Conservation (phyloP, 139 green algal species). For the Desmodesmus armatus region DNA sequence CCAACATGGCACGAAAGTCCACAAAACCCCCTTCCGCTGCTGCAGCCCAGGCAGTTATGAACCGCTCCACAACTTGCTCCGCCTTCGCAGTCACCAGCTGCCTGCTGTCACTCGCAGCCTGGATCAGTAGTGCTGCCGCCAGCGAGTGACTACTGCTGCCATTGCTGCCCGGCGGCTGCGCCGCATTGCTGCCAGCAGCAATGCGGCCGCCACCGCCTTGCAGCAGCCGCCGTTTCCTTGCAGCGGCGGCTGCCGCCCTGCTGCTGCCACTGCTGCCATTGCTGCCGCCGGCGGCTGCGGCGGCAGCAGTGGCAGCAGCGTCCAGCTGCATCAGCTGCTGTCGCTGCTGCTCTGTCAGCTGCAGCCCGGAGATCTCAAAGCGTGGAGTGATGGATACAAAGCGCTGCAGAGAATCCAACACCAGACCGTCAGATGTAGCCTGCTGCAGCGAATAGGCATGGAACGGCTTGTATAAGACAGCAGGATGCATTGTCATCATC, state of each 20-base stretch:
- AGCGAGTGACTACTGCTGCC: constrained; percentile 10
- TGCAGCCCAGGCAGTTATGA: constrained; percentile 32
- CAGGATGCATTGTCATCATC: background rate
- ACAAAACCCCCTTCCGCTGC: constrained; percentile 36
- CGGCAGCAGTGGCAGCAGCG: too few species aligned
- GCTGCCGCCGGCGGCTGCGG: too few species aligned
- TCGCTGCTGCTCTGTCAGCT: constrained; percentile 18
- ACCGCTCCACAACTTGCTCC: constrained; percentile 42
- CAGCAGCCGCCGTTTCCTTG: background rate
- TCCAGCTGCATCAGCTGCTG: constrained; percentile 12
- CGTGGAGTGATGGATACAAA: constrained; percentile 52
- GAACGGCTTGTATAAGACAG: constrained; percentile 45
- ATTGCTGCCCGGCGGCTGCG: background rate
- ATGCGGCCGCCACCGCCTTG: background rate
- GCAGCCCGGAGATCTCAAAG: constrained; percentile 44
- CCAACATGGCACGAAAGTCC: constrained; percentile 54
- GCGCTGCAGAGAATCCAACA: constrained; percentile 52
- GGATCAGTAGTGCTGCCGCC: constrained; percentile 49
- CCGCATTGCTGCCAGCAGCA: background rate
- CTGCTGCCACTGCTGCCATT: background rate
- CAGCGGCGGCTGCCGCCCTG: background rate
- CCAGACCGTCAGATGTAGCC: constrained; percentile 50
- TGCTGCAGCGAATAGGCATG: constrained; percentile 53
- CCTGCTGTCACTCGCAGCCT: constrained; percentile 56
- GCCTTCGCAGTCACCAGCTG: constrained; percentile 56